Conservation (phyloP, 805 yeast genomes). For the Tanozyma kutaoensis region DNA sequence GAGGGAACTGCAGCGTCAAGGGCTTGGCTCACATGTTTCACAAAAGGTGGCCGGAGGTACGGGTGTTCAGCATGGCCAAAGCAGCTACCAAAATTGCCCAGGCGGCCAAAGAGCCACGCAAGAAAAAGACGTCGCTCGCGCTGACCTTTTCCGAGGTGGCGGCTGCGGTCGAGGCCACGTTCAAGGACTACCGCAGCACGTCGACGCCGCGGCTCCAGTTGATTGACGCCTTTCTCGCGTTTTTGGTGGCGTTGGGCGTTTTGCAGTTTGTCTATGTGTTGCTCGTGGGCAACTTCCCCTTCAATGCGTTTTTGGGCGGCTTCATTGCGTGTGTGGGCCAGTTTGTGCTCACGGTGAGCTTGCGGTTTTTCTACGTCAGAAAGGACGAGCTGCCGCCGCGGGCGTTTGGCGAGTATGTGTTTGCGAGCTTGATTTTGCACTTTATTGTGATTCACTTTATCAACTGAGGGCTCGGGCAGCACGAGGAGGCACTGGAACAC, state of each 20-base stretch:
- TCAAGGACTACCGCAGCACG: slow-evolving; percentile 16
- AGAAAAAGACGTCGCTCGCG: slow-evolving; percentile 1
- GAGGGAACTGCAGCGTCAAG: no score
- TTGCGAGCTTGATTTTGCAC: slow-evolving; percentile 82
- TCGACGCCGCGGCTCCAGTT: slow-evolving; percentile 40
- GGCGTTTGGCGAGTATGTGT: slow-evolving; percentile 78
- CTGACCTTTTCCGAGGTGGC: slow-evolving; percentile 12
- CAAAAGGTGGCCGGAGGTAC: no score
- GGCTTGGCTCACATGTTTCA: no score
- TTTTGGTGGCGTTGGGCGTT: slow-evolving; percentile 60
- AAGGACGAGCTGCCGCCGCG: slow-evolving; percentile 20
- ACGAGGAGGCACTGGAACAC: neutral
- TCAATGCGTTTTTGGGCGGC: slow-evolving; percentile 93
- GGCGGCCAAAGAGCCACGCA: slow-evolving; percentile 1
- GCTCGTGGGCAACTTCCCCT: slow-evolving; percentile 82
- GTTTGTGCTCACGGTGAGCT: slow-evolving; percentile 74
- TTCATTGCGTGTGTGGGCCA: slow-evolving; percentile 90
- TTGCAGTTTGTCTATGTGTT: slow-evolving; percentile 70
- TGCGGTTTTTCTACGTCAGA: slow-evolving; percentile 52
- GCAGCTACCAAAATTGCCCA: slow-evolving; percentile 1
- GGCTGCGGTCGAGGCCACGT: slow-evolving; percentile 19
- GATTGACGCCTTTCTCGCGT: slow-evolving; percentile 67
- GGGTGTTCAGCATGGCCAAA: no score
- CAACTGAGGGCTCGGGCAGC: slow-evolving; percentile 29
- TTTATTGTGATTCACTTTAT: slow-evolving; percentile 85